Conservation (phyloP, 2,329 filamentous ascomycete species). For the Sclerotinia minor region DNA sequence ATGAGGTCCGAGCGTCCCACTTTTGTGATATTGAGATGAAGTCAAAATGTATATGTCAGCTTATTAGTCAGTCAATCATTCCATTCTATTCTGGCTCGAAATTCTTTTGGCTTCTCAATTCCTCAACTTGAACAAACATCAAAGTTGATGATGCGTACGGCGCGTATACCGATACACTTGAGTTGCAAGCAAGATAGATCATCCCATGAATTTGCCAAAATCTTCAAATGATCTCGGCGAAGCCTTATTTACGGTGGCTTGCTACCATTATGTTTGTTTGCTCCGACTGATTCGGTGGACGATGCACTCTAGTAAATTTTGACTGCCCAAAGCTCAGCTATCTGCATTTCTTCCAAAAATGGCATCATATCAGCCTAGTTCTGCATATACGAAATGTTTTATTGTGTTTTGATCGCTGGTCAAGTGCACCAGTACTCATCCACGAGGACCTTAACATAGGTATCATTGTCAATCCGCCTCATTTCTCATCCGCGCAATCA, state of each 20-base stretch:
- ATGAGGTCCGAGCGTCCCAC: background rate
- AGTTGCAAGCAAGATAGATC: background rate
- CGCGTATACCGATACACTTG: background rate
- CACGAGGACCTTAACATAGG: background rate
- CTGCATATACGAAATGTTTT: constrained; percentile 10
- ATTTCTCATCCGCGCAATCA: constrained; percentile 2
- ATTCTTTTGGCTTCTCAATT: background rate
- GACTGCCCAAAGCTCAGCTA: background rate
- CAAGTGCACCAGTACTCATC: constrained; percentile 13
- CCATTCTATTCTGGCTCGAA: background rate
- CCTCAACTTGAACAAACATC: background rate
- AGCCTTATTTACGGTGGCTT: background rate
- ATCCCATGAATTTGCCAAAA: background rate
- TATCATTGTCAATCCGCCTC: background rate
- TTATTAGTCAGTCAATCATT: constrained; percentile 5
- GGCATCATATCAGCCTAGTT: background rate
- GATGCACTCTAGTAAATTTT: background rate
- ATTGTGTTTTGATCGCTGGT: constrained; percentile 4
- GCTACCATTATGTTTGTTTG: background rate
- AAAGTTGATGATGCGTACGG: background rate
- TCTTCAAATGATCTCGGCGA: background rate
- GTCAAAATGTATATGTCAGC: background rate
- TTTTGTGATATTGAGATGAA: background rate
- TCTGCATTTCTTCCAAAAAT: background rate
- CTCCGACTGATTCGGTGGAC: background rate